These are phyloP conservation scores for Gnetum montanum DNA, from an alignment of 75 land plant genomes.

Conservation along the genomic window DNA sequence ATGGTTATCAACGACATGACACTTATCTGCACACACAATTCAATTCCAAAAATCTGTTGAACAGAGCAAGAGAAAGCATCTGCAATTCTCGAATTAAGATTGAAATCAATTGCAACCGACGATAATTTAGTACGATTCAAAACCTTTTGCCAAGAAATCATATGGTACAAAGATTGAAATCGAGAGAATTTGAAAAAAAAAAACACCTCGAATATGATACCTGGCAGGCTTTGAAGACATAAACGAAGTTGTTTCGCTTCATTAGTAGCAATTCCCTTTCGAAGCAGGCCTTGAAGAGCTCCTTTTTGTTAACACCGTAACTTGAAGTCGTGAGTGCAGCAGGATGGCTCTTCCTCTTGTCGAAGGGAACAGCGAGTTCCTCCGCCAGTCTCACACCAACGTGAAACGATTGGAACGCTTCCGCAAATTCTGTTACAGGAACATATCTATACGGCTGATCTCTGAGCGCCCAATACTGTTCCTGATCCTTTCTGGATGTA, in stretches of 20 bases:
- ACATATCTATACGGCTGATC: constrained; percentile 45
- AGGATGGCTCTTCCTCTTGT: constrained; percentile 59
- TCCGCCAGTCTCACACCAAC: constrained; percentile 30
- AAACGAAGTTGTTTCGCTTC: constrained; percentile 57
- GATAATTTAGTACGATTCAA: too few species aligned
- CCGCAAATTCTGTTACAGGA: constrained; percentile 54
- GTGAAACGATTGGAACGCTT: constrained; percentile 60
- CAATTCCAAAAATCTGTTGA: too few species aligned
- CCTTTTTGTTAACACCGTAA: constrained; percentile 47
- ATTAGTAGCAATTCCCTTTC: constrained; percentile 45
- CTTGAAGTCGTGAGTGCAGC: constrained; percentile 45
- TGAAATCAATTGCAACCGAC: too few species aligned
- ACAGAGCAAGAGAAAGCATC: too few species aligned
- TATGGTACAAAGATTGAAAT: too few species aligned
- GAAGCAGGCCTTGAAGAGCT: constrained; percentile 48
- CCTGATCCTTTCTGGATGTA: constrained; percentile 86
- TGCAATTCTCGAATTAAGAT: too few species aligned
- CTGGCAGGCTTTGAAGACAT: constrained; percentile 49
- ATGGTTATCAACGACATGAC: constrained; percentile 28
- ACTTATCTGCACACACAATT: constrained; percentile 17
- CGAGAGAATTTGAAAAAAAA: too few species aligned
- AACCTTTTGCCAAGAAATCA: too few species aligned
- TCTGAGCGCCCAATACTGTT: constrained; percentile 68
- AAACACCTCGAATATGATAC: too few species aligned
- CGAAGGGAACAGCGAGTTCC: constrained; percentile 52